Percentiles rank a stretch among this genome's conserved stretches.
These are phyloP conservation scores for Amniculicola lignicola DNA, from an alignment of 495 filamentous ascomycete genomes.

Conservation along the genomic window DNA sequence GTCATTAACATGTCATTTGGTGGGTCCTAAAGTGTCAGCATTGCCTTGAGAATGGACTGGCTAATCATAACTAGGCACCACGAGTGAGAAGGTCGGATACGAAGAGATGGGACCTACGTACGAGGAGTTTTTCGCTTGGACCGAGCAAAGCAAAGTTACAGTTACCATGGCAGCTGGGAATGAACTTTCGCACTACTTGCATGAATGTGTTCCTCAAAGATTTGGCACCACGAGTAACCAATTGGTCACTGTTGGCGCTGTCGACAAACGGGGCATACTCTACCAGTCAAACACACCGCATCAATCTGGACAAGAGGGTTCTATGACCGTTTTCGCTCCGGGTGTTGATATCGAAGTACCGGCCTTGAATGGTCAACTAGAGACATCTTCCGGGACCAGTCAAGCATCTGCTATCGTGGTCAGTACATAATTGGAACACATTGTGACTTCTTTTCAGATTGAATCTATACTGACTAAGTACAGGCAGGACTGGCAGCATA, in stretches of 20 bases:
- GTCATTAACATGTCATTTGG: slow-evolving; percentile 18
- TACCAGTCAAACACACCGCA: not conserved
- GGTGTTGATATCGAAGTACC: not conserved
- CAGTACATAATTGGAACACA: not conserved
- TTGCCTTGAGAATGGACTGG: too few relatives aligned
- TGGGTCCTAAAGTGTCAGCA: too few relatives aligned
- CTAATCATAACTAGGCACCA: too few relatives aligned
- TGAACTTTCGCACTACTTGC: not conserved
- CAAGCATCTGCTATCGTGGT: slow-evolving; percentile 4
- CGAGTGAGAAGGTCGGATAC: too few relatives aligned
- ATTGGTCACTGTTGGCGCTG: slow-evolving; percentile 3
- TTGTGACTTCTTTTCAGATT: too few relatives aligned
- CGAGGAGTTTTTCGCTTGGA: not conserved
- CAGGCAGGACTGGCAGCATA: not conserved
- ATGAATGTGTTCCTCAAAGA: not conserved
- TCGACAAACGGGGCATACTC: not conserved
- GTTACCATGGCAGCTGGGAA: slow-evolving; percentile 4
- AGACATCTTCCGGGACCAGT: not conserved
- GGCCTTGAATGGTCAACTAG: not conserved
- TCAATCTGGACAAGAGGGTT: not conserved
- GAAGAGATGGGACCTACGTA: too few relatives aligned
- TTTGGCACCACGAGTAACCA: not conserved
- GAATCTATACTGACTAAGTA: too few relatives aligned
- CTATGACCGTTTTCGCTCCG: slow-evolving; percentile 5
- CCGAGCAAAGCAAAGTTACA: not conserved